Evolutionary conservation across 2,329 filamentous ascomycete genomes (phyloP).

Genomic region (Penicillium concentricum): DNA sequence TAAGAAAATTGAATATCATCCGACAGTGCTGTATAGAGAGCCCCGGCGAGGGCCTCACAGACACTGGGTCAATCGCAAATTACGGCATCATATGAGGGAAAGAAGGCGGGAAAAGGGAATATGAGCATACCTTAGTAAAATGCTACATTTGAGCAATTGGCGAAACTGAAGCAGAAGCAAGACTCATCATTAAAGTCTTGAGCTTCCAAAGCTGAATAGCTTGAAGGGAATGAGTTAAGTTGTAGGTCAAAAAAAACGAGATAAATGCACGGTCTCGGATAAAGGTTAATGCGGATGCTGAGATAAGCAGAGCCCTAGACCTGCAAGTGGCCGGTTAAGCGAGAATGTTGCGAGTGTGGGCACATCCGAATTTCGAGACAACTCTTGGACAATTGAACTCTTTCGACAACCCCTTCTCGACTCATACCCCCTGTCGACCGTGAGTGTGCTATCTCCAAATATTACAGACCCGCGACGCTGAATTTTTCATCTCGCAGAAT

Average conservation of each 20-base stretch:
- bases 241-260: conserved; percentile 18
- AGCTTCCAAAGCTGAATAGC: conserved; percentile 6
- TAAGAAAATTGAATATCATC: conserved; percentile 93
- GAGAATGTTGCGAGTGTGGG: conserved; percentile 39
- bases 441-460: conserved; percentile 31
- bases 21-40: conserved; percentile 70
- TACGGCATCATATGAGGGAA: conserved; percentile 74
- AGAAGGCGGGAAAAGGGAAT: not conserved
- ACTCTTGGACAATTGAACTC: conserved; percentile 35
- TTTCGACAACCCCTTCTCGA: conserved; percentile 37
- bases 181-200: conserved; percentile 8
- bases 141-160: not conserved
- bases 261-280: conserved; percentile 27
- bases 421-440: conserved; percentile 42
- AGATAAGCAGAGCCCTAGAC: conserved; percentile 37
- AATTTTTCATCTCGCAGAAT: conserved; percentile 48
- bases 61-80: conserved; percentile 96
- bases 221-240: conserved; percentile 6
- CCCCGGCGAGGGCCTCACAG: conserved; percentile 90
- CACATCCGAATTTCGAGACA: conserved; percentile 42
- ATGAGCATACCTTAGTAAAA: conserved; percentile 24
- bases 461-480: conserved; percentile 22
- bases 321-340: conserved; percentile 41
- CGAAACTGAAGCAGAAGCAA: not conserved
- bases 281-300: conserved; percentile 15